Evolutionary conservation across 2,329 filamentous ascomycete genomes (phyloP).

Genomic region (Colletotrichum graminicola): DNA sequence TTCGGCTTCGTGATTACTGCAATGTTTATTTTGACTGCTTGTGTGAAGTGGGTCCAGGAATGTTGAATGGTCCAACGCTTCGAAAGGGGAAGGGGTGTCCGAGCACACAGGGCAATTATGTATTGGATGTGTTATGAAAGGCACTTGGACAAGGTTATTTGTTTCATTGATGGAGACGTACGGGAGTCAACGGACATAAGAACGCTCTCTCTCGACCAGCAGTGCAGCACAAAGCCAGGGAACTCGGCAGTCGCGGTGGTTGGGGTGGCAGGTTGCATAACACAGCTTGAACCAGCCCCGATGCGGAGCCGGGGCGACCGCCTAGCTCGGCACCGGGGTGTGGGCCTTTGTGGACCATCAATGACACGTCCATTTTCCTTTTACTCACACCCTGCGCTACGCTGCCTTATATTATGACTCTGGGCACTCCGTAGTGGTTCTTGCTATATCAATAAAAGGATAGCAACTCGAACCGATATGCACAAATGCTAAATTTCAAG

Average conservation of each 20-base stretch:
- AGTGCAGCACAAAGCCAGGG: neutral
- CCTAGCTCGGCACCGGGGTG: conserved; percentile 29
- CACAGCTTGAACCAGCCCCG: neutral
- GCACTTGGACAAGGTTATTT: neutral
- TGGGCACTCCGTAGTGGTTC: neutral
- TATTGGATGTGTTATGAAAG: neutral
- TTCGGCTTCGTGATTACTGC: neutral
- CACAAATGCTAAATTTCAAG: neutral
- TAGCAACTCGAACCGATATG: neutral
- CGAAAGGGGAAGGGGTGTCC: conserved; percentile 9
- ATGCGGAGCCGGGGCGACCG: conserved; percentile 21
- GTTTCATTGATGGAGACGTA: neutral
- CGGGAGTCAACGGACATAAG: neutral
- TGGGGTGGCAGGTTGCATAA: conserved; percentile 2
- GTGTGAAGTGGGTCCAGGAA: neutral
- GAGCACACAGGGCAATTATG: conserved; percentile 11
- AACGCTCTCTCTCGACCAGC: neutral
- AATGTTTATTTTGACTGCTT: neutral
- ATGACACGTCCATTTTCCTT: conserved; percentile 36
- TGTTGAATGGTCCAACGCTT: neutral
- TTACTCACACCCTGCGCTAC: neutral
- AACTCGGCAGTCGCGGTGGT: neutral
- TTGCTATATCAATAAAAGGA: neutral
- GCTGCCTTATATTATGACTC: neutral
- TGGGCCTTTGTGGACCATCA: conserved; percentile 34